Conservation (phyloP, 2,329 filamentous ascomycete species). For the Verticillium longisporum region DNA sequence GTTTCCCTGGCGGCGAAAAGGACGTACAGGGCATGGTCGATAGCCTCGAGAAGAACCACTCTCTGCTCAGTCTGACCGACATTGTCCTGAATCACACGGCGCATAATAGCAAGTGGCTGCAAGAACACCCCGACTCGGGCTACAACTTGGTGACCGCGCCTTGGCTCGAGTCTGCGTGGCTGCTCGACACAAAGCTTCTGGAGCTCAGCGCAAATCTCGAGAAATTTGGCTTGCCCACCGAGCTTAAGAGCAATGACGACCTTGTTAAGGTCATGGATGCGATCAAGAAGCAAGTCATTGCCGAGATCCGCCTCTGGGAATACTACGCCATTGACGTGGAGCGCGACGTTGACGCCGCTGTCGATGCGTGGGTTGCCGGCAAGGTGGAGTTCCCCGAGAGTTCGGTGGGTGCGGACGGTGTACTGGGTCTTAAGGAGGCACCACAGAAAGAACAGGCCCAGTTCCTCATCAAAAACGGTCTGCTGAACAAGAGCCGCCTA, state of each 20-base stretch:
- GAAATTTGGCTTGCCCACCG: slow-evolving; percentile 66
- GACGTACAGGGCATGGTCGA: slow-evolving; percentile 72
- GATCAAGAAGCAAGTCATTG: slow-evolving; percentile 74
- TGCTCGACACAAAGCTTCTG: slow-evolving; percentile 56
- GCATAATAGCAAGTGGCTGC: slow-evolving; percentile 88
- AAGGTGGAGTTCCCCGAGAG: slow-evolving; percentile 47
- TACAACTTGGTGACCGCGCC: slow-evolving; percentile 93
- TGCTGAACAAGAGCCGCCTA: slow-evolving; percentile 65
- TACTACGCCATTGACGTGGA: slow-evolving; percentile 84
- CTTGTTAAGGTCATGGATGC: slow-evolving; percentile 76
- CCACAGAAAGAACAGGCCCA: slow-evolving; percentile 45
- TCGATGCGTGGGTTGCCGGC: slow-evolving; percentile 65
- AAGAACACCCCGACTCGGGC: slow-evolving; percentile 89
- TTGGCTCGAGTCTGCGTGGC: slow-evolving; percentile 58
- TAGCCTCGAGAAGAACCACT: slow-evolving; percentile 78
- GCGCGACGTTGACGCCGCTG: slow-evolving; percentile 57
- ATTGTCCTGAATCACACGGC: slow-evolving; percentile 98
- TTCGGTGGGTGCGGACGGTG: slow-evolving; percentile 21
- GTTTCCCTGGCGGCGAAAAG: slow-evolving; percentile 78
- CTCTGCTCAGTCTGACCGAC: slow-evolving; percentile 82
- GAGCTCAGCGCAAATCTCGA: slow-evolving; percentile 72
- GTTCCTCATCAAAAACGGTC: slow-evolving; percentile 61
- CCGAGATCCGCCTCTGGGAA: slow-evolving; percentile 78
- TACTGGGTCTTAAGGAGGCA: slow-evolving; percentile 41
- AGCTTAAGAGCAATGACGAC: slow-evolving; percentile 64